Conservation (phyloP, 106 monocot genomes). For the Phalaenopsis equestris region DNA sequence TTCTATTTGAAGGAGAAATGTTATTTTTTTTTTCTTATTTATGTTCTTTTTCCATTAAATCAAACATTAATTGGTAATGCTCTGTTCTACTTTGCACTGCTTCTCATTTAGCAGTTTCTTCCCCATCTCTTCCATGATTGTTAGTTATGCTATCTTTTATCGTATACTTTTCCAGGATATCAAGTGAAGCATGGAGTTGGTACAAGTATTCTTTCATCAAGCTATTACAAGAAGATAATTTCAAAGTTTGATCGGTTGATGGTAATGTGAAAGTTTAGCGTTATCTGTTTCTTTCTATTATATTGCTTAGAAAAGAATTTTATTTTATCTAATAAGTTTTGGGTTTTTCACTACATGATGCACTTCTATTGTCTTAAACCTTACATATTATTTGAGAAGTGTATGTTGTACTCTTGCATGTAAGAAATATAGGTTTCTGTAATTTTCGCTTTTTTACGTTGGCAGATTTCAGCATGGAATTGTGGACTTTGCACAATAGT, state of each 20-base stretch:
- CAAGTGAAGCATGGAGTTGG: conserved; percentile 17
- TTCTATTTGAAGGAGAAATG: neutral
- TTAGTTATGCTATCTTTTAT: neutral
- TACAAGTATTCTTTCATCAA: conserved; percentile 39
- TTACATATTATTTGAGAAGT: neutral
- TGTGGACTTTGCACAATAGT: neutral
- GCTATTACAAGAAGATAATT: conserved; percentile 33
- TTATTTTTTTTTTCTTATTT: neutral
- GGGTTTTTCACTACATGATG: neutral
- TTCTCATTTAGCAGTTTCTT: neutral
- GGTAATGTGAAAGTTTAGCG: conserved; percentile 24
- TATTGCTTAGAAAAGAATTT: neutral
- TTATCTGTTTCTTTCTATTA: neutral
- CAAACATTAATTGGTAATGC: neutral
- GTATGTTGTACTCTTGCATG: neutral
- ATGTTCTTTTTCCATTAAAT: neutral
- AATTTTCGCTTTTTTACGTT: neutral
- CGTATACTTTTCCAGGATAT: conserved; percentile 4
- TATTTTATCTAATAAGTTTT: neutral
- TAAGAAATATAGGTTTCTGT: neutral
- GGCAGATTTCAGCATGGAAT: neutral
- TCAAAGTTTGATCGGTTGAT: conserved; percentile 43
- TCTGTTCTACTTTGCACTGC: neutral
- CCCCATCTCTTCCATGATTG: neutral
- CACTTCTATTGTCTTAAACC: neutral